Evolutionary conservation across 2,329 filamentous ascomycete species (phyloP).

Genomic region (Alternaria ethzedia): DNA sequence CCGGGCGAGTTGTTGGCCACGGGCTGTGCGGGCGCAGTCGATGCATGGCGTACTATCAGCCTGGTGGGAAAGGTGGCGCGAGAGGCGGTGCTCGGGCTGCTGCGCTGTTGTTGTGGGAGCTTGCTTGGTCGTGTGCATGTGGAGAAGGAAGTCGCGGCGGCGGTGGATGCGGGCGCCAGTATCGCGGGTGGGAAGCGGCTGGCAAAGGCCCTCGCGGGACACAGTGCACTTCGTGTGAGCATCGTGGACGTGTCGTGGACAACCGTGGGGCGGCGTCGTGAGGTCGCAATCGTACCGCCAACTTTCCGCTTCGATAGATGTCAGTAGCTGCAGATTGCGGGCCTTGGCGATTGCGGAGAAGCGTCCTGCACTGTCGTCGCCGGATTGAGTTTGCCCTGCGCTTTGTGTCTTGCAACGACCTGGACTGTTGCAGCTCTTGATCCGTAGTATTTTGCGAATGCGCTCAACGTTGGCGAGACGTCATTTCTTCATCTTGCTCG

Average conservation of each 20-base stretch:
- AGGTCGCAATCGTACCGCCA: slow-evolving; percentile 2
- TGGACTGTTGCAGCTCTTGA: background rate
- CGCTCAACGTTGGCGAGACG: background rate
- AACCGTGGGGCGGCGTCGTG: slow-evolving; percentile 3
- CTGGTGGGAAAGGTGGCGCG: slow-evolving; percentile 11
- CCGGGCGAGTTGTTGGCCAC: slow-evolving; percentile 19
- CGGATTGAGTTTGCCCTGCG: background rate
- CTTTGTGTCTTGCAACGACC: background rate
- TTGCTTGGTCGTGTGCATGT: slow-evolving; percentile 36
- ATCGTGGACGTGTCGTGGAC: slow-evolving; percentile 23
- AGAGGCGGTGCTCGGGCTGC: slow-evolving; percentile 15
- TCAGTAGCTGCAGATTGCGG: slow-evolving; percentile 3
- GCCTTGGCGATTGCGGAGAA: slow-evolving; percentile 10
- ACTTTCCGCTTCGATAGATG: slow-evolving; percentile 10
- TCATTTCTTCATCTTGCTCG: slow-evolving; percentile 3
- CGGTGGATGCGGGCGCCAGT: slow-evolving; percentile 27
- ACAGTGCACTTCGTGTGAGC: slow-evolving; percentile 41
- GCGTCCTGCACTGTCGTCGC: background rate
- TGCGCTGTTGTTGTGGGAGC: slow-evolving; percentile 24
- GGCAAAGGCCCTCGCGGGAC: slow-evolving; percentile 39
- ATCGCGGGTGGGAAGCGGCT: slow-evolving; percentile 36
- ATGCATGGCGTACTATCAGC: slow-evolving; percentile 30
- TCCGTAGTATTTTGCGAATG: background rate
- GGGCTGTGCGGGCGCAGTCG: slow-evolving; percentile 26
- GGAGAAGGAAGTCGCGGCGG: slow-evolving; percentile 34